A percentile compares a stretch with the other conserved stretches of the same genome.
phyloP scores from a whole-genome alignment of 768 basidiomycete species.

The Mycena galericulata region DNA sequence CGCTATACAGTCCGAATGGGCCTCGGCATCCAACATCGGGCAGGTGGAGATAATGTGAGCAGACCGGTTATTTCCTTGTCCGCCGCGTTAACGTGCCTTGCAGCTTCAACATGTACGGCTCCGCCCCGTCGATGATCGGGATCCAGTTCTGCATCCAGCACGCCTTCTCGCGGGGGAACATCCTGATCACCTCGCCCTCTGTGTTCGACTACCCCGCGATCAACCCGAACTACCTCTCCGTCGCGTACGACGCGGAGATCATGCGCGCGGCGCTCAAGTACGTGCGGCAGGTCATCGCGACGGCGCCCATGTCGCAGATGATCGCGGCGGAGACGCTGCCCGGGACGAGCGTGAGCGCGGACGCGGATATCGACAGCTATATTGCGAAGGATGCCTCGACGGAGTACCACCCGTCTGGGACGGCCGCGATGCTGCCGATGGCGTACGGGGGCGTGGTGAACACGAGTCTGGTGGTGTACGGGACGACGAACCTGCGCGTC shows the following conservation, averaged over 20 bases:
- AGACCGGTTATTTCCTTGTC: not conserved
- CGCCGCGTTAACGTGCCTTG: not conserved
- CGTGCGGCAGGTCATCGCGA: conserved; percentile 25
- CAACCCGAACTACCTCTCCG: conserved; percentile 36
- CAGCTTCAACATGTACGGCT: conserved; percentile 34
- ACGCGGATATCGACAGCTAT: conserved; percentile 26
- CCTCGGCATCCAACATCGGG: conserved; percentile 24
- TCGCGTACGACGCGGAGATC: conserved; percentile 32
- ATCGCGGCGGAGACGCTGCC: conserved; percentile 26
- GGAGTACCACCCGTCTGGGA: conserved; percentile 27
- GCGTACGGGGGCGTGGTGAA: conserved; percentile 52
- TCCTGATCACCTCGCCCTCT: conserved; percentile 25
- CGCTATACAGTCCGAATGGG: conserved; percentile 15
- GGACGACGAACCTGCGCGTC: conserved; percentile 57
- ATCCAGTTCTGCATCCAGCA: conserved; percentile 36
- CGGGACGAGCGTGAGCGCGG: conserved; percentile 7
- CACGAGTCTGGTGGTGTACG: conserved; percentile 55
- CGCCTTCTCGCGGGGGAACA: conserved; percentile 33
- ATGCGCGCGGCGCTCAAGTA: conserved; percentile 34
- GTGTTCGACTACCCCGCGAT: conserved; percentile 29
- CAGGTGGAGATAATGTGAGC: conserved; percentile 35
- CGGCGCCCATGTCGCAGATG: conserved; percentile 14
- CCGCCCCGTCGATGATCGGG: conserved; percentile 13
- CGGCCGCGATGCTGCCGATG: conserved; percentile 32
- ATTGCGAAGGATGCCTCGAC: conserved; percentile 25